A percentile compares a stretch with the other conserved stretches of the same genome.
phyloP scores from a whole-genome alignment of 371 early-diverging fungal genomes.

The Mortierella sp. region DNA sequence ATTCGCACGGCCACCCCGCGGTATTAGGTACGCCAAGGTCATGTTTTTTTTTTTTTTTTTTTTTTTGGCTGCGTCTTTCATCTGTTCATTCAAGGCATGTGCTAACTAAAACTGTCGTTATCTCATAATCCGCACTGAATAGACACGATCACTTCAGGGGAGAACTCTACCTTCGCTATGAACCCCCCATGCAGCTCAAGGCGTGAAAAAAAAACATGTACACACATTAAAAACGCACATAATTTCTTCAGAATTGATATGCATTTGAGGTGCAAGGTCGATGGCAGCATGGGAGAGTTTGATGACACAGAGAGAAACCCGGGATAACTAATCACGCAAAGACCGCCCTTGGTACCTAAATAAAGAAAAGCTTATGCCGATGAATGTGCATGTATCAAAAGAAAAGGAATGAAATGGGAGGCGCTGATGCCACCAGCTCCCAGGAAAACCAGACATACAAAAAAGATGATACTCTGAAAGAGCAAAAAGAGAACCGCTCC shows the following conservation, averaged over 20 bases:
- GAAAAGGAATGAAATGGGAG: no score
- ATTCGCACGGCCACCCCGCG: slow-evolving; percentile 72
- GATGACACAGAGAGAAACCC: background rate
- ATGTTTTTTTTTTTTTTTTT: no score
- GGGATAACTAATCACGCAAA: background rate
- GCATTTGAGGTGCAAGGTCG: no score
- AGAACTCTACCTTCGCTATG: slow-evolving; percentile 74
- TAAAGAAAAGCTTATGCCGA: background rate
- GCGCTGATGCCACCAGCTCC: no score
- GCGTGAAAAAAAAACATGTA: background rate
- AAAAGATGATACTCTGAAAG: background rate
- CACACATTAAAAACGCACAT: no score
- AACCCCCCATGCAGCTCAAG: slow-evolving; percentile 39
- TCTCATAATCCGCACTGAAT: background rate
- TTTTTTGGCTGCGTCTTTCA: no score
- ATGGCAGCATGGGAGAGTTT: background rate
- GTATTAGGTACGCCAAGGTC: slow-evolving; percentile 66
- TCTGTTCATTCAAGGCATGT: background rate
- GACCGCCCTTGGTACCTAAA: background rate
- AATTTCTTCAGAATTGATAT: background rate
- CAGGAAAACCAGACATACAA: no score
- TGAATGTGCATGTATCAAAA: no score
- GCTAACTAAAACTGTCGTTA: background rate
- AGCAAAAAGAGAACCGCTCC: background rate
- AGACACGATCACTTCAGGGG: slow-evolving; percentile 78